Percentiles rank a stretch among this genome's conserved stretches.
Evolutionary conservation across 2,329 filamentous ascomycete species (phyloP).

Genomic region (Aureobasidium sp.): DNA sequence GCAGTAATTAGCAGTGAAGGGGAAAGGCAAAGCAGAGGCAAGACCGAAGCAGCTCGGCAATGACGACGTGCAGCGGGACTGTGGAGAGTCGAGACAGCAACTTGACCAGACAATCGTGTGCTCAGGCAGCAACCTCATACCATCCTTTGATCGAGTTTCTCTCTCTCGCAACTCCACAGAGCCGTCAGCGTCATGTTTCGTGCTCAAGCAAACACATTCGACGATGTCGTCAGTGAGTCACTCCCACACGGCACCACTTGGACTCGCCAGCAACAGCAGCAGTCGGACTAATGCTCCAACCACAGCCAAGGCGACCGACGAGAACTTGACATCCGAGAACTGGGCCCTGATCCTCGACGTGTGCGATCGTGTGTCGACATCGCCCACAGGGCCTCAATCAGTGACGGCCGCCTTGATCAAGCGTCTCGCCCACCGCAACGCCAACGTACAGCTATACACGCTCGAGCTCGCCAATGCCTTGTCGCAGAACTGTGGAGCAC

Average conservation of each 20-base stretch:
- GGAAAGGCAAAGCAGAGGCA: too few species aligned
- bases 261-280: conserved; percentile 12
- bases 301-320: conserved; percentile 79
- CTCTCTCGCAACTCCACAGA: background rate
- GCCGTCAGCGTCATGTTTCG: conserved; percentile 37
- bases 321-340: conserved; percentile 85
- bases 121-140: conserved; percentile 12
- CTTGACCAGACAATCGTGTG: background rate
- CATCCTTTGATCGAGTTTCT: too few species aligned
- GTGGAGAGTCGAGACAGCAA: background rate
- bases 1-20: background rate
- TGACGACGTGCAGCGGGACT: background rate
- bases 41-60: background rate
- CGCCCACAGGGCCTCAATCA: conserved; percentile 28
- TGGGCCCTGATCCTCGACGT: conserved; percentile 60
- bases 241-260: too few species aligned
- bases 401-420: conserved; percentile 87
- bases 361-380: conserved; percentile 32
- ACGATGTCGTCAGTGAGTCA: conserved; percentile 60
- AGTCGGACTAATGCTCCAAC: background rate
- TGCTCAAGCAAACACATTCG: conserved; percentile 50
- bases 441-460: conserved; percentile 92
- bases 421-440: conserved; percentile 84
- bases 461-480: conserved; percentile 88
- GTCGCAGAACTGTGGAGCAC: conserved; percentile 82